Percentiles rank a stretch among this genome's conserved stretches.
phyloP scores from a whole-genome alignment of 805 yeast species.

The Nakazawaea sp. region DNA sequence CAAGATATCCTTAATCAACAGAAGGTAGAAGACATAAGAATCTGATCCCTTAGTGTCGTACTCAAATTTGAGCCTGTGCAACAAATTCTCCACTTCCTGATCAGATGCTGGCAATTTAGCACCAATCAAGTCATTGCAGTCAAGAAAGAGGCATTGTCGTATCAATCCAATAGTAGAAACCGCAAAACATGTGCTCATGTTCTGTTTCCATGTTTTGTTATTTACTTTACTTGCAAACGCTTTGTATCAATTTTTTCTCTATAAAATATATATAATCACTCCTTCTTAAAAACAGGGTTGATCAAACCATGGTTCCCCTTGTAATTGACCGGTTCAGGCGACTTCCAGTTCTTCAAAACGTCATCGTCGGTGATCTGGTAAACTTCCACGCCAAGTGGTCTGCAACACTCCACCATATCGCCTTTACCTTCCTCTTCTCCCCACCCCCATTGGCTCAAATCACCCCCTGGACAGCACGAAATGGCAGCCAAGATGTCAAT shows the following conservation, averaged over 20 bases:
- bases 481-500: constrained; percentile 58
- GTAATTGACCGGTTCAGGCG: constrained; percentile 44
- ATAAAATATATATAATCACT: neutral
- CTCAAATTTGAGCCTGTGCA: neutral
- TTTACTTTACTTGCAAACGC: neutral
- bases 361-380: constrained; percentile 41
- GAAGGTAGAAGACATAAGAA: constrained; percentile 3
- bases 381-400: constrained; percentile 59
- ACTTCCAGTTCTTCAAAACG: constrained; percentile 41
- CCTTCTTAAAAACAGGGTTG: constrained; percentile 16
- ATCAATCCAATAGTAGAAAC: neutral
- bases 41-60: constrained; percentile 2
- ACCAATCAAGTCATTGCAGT: too few relatives aligned
- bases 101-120: too few relatives aligned
- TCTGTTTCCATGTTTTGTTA: too few relatives aligned
- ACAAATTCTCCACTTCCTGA: neutral
- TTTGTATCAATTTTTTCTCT: neutral
- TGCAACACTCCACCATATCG: constrained; percentile 55
- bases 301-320: constrained; percentile 50
- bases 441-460: constrained; percentile 65
- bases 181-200: neutral
- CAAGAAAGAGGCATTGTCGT: too few relatives aligned
- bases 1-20: neutral
- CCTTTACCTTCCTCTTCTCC: constrained; percentile 53
- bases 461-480: constrained; percentile 68